phyloP scores from a whole-genome alignment of 495 filamentous ascomycete genomes.

The Echria macrotheca region DNA sequence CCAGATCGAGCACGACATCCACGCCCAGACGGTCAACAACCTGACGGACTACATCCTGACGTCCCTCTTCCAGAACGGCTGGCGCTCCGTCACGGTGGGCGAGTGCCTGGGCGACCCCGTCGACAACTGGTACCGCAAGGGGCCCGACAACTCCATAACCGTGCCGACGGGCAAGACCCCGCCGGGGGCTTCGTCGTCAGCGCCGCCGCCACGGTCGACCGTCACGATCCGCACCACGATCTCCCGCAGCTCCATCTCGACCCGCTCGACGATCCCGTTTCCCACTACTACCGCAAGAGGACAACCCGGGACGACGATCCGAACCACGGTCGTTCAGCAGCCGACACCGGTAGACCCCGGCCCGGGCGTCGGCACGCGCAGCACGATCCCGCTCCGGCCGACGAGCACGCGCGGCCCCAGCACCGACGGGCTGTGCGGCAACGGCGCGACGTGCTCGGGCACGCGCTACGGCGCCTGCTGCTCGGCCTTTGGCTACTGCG shows the following conservation, averaged over 20 bases:
- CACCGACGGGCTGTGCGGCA: conserved; percentile 38
- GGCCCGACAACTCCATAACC: conserved; percentile 11
- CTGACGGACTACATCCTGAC: conserved; percentile 70
- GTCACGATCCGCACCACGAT: conserved; percentile 1
- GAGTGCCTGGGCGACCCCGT: conserved; percentile 66
- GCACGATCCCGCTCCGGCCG: conserved; percentile 1
- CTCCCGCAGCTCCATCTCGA: conserved; percentile 4
- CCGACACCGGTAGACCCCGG: neutral
- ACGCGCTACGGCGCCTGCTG: conserved; percentile 38
- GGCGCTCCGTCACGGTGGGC: conserved; percentile 62
- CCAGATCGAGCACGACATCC: conserved; percentile 74
- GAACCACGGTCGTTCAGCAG: neutral
- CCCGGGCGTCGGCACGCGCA: neutral
- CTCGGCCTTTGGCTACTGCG: conserved; percentile 35
- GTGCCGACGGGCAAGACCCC: neutral
- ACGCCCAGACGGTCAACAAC: conserved; percentile 69
- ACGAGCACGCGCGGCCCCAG: conserved; percentile 10
- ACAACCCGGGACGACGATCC: neutral
- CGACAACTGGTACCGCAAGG: conserved; percentile 63
- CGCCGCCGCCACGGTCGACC: too few species aligned
- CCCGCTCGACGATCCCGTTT: conserved; percentile 8
- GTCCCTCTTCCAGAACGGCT: conserved; percentile 52
- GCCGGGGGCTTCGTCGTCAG: too few species aligned
- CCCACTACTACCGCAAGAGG: neutral
- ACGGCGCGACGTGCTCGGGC: conserved; percentile 38